Evolutionary conservation across 768 basidiomycete genomes (phyloP), one percentile per base, ranked within the genome.

Genomic region (Naematelia aurantialba): DNA sequence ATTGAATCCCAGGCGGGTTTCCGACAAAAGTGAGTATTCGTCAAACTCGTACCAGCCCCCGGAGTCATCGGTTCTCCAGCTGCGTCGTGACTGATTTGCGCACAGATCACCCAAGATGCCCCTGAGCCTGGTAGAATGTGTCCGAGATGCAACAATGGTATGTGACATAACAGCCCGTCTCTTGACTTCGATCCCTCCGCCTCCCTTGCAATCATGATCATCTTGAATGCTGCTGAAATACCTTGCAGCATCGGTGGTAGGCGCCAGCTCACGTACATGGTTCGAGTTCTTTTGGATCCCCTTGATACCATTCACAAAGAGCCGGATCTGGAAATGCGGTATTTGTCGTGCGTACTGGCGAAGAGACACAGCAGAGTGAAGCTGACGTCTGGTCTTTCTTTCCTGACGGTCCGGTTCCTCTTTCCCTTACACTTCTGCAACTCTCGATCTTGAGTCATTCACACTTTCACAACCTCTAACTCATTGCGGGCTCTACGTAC

Each of bases 221-320:
- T n/a, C n/a, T n/a, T n/a, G n/a, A n/a, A n/a, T n/a, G n/a, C n/a
- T n/a, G n/a, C n/a, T n/a, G n/a, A n/a, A n/a, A 57, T 46, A n/a
- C n/a, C 12, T 14, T 29, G 13, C 51, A 69, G 67, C 64, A 12
- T 57, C 61, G 2, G 67, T 68, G 26, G 67, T 70, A 22, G 67
- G 65, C 4, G 69, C 67, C 27, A 52, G 34, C 24, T 55, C 58
- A 3, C 46, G 66, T 21, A 70, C 65, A 27, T 65, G 67, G 65
- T 73, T 73, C 59, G 69, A 73, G 42, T 63, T 73, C 52, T 73
- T 73, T 60, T 73, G 69, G 69, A 64, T 73, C 21, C 69, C 69
- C 3, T 51, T 73, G 14, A 66, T 73, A 17, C 72, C 72, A 24
- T 70, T 70, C 56, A 47, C 29, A 10, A 70, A 69, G 62, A 42